phyloP scores from a whole-genome alignment of 768 basidiomycete species.

The Symmetrospora coprosmae region DNA sequence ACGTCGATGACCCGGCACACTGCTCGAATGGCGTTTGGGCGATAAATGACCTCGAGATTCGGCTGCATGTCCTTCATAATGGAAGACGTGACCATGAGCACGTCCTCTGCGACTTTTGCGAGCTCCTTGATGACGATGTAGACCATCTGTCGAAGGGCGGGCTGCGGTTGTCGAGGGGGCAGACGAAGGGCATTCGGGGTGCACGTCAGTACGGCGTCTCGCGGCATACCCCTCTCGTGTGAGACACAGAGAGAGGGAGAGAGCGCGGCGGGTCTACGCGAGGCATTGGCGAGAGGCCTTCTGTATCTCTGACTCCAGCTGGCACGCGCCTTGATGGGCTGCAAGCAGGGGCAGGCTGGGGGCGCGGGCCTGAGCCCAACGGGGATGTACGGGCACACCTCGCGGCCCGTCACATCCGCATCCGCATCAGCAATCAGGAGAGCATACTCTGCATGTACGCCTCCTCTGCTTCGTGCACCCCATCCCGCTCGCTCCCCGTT shows the following conservation, averaged over 20 bases:
- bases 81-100: constrained; percentile 97
- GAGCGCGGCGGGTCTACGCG: neutral
- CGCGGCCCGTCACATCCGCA: no score
- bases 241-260: neutral
- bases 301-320: neutral
- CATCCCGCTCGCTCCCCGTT: no score
- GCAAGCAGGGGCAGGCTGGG: no score
- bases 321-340: no score
- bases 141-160: constrained; percentile 89
- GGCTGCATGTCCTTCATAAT: constrained; percentile 99
- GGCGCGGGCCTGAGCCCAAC: no score
- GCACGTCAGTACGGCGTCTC: no score
- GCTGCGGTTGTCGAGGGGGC: constrained; percentile 42
- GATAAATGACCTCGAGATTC: constrained; percentile 94
- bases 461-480: no score
- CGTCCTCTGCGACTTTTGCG: constrained; percentile 86
- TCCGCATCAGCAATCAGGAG: no score
- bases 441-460: no score
- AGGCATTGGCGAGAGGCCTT: neutral
- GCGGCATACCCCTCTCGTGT: neutral
- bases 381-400: no score
- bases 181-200: no score
- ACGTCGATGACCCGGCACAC: constrained; percentile 95
- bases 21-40: constrained; percentile 92
- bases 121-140: constrained; percentile 98